Conservation (phyloP, 2,329 filamentous ascomycete genomes). For the Acrocalymma vagum region DNA sequence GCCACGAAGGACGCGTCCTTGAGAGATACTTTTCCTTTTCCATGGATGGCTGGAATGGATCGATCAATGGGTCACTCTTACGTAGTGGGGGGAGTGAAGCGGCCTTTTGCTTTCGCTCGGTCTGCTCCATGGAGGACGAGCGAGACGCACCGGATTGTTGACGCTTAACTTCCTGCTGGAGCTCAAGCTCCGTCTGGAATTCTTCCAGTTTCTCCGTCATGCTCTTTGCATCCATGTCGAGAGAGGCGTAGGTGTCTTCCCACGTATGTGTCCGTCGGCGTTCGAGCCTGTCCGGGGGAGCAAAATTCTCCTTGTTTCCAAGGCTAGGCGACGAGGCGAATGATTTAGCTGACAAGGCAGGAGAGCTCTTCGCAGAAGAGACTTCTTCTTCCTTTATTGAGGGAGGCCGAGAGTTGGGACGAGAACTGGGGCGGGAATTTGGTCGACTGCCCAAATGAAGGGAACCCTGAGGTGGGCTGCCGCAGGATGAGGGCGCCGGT, state of each 20-base stretch:
- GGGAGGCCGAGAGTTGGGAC: constrained; percentile 15
- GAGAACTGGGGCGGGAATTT: constrained; percentile 23
- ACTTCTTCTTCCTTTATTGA: constrained; percentile 16
- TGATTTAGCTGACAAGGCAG: constrained; percentile 29
- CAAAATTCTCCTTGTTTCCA: constrained; percentile 23
- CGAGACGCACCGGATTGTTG: constrained; percentile 53
- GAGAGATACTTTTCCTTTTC: constrained; percentile 87
- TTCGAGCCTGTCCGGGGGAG: constrained; percentile 25
- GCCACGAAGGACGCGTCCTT: constrained; percentile 79
- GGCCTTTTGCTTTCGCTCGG: constrained; percentile 59
- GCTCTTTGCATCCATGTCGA: constrained; percentile 76
- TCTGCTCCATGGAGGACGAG: constrained; percentile 37
- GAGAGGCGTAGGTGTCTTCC: constrained; percentile 72
- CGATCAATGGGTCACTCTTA: constrained; percentile 81
- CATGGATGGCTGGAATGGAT: constrained; percentile 83
- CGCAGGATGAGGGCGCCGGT: constrained; percentile 41
- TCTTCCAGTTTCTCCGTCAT: constrained; percentile 84
- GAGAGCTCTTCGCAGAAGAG: constrained; percentile 34
- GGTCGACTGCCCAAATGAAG: no score
- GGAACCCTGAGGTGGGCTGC: constrained; percentile 37
- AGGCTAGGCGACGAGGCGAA: constrained; percentile 29
- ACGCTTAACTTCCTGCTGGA: constrained; percentile 60
- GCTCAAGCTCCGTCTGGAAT: constrained; percentile 71
- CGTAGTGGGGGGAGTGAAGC: constrained; percentile 68
- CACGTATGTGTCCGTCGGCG: constrained; percentile 75